Evolutionary conservation across 1,139 yeast species (phyloP).

Genomic region (Blastobotrys capitulatus): DNA sequence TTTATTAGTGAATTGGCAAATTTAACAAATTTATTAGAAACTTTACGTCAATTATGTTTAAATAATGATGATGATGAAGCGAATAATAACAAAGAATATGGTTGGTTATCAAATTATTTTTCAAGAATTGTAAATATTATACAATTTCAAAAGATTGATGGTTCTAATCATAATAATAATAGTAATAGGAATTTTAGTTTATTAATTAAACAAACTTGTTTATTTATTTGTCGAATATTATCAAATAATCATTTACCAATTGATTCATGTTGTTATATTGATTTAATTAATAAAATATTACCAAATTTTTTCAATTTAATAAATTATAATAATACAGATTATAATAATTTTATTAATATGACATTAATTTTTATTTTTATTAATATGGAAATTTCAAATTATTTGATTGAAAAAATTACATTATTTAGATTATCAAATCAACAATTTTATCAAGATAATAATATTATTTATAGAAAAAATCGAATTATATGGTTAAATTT

Average conservation of each 20-base stretch:
- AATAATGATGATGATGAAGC: background rate
- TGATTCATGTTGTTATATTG: background rate
- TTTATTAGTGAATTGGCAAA: conserved; percentile 5
- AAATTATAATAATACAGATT: too few species aligned
- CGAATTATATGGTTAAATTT: conserved; percentile 10
- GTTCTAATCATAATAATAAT: too few species aligned
- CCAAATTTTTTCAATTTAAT: background rate
- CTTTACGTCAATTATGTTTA: background rate
- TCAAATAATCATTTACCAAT: background rate
- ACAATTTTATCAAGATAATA: background rate
- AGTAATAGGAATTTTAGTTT: background rate
- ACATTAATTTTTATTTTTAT: conserved; percentile 3
- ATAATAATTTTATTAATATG: background rate
- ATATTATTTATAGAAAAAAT: background rate
- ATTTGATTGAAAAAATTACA: conserved; percentile 4
- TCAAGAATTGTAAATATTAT: background rate
- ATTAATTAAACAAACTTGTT: conserved; percentile 6
- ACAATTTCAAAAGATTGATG: background rate
- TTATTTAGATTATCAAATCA: conserved; percentile 2
- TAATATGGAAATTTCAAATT: background rate
- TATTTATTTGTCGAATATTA: background rate
- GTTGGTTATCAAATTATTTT: conserved; percentile 6
- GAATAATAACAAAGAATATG: background rate
- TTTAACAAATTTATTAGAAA: background rate
- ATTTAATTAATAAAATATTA: background rate